These are phyloP conservation scores for Phlebiopsis flavidoalba DNA, from an alignment of 768 basidiomycete genomes.

Conservation along the genomic window DNA sequence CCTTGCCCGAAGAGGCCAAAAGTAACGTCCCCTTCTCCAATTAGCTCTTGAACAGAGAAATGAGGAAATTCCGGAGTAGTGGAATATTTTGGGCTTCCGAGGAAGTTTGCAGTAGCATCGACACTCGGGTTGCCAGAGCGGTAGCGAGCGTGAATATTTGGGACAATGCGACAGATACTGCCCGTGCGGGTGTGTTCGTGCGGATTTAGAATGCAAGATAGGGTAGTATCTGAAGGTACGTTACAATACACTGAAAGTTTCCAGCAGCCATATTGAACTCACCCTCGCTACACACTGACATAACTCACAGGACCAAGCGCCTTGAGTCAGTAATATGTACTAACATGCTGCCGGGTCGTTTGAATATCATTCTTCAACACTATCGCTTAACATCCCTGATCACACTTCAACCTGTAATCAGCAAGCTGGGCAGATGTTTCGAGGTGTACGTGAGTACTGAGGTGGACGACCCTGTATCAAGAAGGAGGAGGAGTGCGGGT, in stretches of 20 bases:
- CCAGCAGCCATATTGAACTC: conserved; percentile 21
- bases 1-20: conserved; percentile 90
- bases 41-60: conserved; percentile 73
- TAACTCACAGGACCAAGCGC: conserved; percentile 88
- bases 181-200: conserved; percentile 87
- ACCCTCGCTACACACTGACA: conserved; percentile 90
- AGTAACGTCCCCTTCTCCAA: conserved; percentile 75
- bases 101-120: conserved; percentile 24
- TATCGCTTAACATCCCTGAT: conserved; percentile 73
- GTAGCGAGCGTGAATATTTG: conserved; percentile 82
- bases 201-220: conserved; percentile 88
- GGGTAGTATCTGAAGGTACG: conserved; percentile 68
- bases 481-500: conserved; percentile 93
- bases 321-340: conserved; percentile 54
- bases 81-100: conserved; percentile 26
- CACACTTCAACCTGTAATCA: conserved; percentile 77
- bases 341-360: conserved; percentile 49
- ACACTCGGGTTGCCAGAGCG: conserved; percentile 65
- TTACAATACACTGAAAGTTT: not conserved
- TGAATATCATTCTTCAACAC: conserved; percentile 74
- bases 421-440: conserved; percentile 90
- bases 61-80: conserved; percentile 60
- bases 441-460: conserved; percentile 92
- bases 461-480: conserved; percentile 90
- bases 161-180: conserved; percentile 84